Conservation (phyloP, 768 basidiomycete species). For the Tylopilus rubrobrunneus region DNA sequence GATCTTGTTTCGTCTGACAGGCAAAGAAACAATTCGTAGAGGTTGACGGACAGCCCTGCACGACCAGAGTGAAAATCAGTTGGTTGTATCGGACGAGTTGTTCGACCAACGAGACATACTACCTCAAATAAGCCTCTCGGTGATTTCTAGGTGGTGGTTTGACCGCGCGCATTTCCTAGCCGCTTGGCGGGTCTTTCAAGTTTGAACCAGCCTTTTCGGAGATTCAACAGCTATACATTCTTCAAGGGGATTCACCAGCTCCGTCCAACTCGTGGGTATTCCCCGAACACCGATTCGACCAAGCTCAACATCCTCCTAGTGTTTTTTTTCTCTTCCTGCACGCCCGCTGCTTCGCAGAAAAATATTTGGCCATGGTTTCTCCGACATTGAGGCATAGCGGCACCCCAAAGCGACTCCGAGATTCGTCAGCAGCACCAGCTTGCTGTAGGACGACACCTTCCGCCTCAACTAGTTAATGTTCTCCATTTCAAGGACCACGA, state of each 20-base stretch:
- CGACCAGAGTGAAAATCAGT: constrained; percentile 3
- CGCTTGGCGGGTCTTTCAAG: neutral
- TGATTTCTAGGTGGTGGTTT: neutral
- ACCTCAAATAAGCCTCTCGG: neutral
- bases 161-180: neutral
- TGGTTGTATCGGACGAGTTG: neutral
- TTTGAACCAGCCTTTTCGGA: neutral
- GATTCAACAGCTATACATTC: neutral
- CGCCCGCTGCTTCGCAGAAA: neutral
- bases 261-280: neutral
- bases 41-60: neutral
- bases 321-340: neutral
- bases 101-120: neutral
- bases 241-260: neutral
- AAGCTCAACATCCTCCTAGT: neutral
- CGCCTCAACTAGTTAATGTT: neutral
- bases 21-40: neutral
- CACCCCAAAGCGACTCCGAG: neutral
- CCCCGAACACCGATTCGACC: neutral
- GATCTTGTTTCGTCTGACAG: too few species aligned
- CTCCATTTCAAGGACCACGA: neutral
- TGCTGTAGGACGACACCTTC: neutral
- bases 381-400: neutral
- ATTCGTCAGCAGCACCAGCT: neutral
- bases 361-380: neutral